Evolutionary conservation across 169 alveolate species (phyloP).

Genomic region (Plasmodium falciparum): DNA sequence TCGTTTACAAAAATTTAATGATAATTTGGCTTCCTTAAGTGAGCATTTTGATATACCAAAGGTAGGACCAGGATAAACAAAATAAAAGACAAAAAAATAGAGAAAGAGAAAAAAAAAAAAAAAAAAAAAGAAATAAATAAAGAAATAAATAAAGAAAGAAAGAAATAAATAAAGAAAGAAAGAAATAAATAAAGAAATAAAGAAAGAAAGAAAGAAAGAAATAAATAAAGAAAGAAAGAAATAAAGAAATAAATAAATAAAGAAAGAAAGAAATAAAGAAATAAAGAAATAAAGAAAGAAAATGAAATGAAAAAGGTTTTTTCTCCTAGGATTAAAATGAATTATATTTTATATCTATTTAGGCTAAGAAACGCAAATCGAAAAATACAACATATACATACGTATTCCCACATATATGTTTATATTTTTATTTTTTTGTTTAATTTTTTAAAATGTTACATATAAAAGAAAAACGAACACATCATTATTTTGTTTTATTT

Average conservation of each 20-base stretch:
- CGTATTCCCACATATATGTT: no score
- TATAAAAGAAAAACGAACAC: no score
- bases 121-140: not conserved
- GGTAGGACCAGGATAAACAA: slow-evolving; percentile 91
- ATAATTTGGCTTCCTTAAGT: slow-evolving; percentile 88
- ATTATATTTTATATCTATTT: no score
- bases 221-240: no score
- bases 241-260: slow-evolving; percentile 17
- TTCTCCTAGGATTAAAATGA: not conserved
- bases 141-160: not conserved
- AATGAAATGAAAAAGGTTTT: not conserved
- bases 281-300: not conserved
- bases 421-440: no score
- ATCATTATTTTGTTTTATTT: no score
- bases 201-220: not conserved
- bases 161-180: slow-evolving; percentile 15
- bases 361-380: no score
- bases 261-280: not conserved
- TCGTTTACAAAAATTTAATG: slow-evolving; percentile 88
- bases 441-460: no score
- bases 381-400: no score
- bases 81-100: not conserved
- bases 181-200: not conserved
- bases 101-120: not conserved
- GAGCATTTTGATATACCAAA: slow-evolving; percentile 94